Conservation (phyloP, 179 eudicot genomes). For the Camellia oleifera region DNA sequence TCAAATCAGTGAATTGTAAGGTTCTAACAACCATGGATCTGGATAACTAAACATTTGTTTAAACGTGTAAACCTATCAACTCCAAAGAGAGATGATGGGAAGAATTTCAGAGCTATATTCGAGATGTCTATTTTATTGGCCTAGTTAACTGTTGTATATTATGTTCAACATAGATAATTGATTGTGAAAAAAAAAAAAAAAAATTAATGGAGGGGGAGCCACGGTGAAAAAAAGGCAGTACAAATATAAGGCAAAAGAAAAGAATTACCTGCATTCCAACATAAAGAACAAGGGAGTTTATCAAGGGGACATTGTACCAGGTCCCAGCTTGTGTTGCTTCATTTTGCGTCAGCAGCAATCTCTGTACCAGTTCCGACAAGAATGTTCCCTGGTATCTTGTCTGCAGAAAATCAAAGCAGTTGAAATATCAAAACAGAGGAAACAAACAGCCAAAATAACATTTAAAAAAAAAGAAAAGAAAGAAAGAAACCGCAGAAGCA, state of each 20-base stretch:
- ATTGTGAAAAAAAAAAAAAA: too few relatives aligned
- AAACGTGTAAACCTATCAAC: neutral
- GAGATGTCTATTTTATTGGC: neutral
- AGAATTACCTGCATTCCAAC: conserved; percentile 77
- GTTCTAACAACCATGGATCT: too few relatives aligned
- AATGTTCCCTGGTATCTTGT: conserved; percentile 68
- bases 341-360: conserved; percentile 61
- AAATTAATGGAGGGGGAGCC: neutral
- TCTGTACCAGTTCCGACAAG: conserved; percentile 71
- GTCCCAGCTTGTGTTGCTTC: conserved; percentile 79
- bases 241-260: conserved; percentile 10
- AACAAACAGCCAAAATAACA: conserved; percentile 14
- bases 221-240: neutral
- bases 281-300: conserved; percentile 88
- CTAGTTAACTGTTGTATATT: neutral
- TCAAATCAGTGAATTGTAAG: too few relatives aligned
- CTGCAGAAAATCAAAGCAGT: conserved; percentile 31
- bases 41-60: neutral
- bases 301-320: conserved; percentile 82
- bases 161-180: neutral
- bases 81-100: neutral
- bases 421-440: neutral
- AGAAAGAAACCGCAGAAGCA: neutral
- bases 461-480: neutral
- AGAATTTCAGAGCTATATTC: neutral